Base-by-base conservation (phyloP, 2,329 filamentous ascomycete species). In the Achaetomium macrosporum region DNA sequence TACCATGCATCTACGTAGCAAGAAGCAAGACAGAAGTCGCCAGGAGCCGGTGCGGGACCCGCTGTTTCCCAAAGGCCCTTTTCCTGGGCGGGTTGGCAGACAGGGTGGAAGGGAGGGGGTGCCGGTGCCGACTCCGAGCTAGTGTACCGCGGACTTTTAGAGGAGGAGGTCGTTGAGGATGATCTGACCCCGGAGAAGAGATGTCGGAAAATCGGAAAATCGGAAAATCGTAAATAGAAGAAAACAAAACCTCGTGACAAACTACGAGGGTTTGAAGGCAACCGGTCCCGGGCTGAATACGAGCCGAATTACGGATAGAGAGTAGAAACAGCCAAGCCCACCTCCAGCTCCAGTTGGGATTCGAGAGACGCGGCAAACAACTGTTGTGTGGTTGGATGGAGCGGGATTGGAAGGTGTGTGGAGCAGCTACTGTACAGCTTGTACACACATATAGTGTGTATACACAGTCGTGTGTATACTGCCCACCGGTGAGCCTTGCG, bases 71-170 rank as follows among this genome's bases (percentile, higher is more conserved):
- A 36, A 29, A 40, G 20, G 52, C 37, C 3, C 15, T 36, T 42
- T 41, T 55, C 39, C 35, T 39, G 46, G 42, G 41, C 29, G 10
- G 36, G 31, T 11, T 11, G 3, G 33, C 11, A 42, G 30, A 9
- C 20, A 42, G 41, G 41, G 39, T 33, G 42, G 50, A 30, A 43
- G 35, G 40, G 42, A 16, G 29, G 48, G 47, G 19, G 36, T 36
- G 35, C 45, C 31, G 45, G 51, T 31, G 44, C 49, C 50, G 35
- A 30, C 53, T 48, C 48, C 42, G 53, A 30, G 43, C 11, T 41
- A 52, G 53, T 55, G 56, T 50, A 29, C 51, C 50, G 45, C 50
- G 48, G 55, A 47, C 45, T 36, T 36, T 16, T n/a, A 52, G 47
- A 42, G 13, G 33, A 48, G 50, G 43, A 11, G 31, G 51, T 31